Conservation (phyloP, 345 rosid genomes). For the Salix arbutifolia region DNA sequence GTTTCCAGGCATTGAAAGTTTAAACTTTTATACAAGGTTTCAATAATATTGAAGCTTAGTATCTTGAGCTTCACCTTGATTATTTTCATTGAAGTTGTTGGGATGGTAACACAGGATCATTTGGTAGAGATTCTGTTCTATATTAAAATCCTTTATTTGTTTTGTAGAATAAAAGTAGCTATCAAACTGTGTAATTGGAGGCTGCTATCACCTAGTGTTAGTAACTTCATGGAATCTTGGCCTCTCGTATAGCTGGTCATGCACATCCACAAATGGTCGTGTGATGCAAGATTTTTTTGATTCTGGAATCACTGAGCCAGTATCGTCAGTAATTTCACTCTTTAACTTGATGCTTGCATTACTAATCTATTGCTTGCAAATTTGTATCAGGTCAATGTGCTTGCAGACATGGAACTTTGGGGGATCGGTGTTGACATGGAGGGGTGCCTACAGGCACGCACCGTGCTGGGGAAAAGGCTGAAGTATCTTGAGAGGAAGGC, state of each 20-base stretch:
- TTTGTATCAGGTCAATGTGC: slow-evolving; percentile 65
- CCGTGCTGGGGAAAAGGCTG: slow-evolving; percentile 60
- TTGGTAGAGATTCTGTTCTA: not conserved
- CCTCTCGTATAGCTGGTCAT: too few relatives aligned
- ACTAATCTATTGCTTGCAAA: slow-evolving; percentile 9
- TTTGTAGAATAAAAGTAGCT: not conserved
- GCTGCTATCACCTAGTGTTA: not conserved
- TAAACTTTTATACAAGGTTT: too few relatives aligned
- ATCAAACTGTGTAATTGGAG: not conserved
- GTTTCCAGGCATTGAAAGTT: not conserved
- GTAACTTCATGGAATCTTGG: too few relatives aligned
- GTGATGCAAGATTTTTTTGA: not conserved
- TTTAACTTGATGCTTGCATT: slow-evolving; percentile 8
- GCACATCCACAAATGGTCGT: not conserved
- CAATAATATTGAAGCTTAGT: not conserved
- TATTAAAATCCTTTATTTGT: not conserved
- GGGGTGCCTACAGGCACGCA: slow-evolving; percentile 73
- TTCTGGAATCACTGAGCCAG: slow-evolving; percentile 1
- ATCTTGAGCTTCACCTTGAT: not conserved
- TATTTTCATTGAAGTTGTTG: not conserved
- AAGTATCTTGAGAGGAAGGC: slow-evolving; percentile 82
- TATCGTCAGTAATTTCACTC: not conserved
- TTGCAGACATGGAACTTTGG: slow-evolving; percentile 94
- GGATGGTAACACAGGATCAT: not conserved
- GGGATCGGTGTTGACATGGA: slow-evolving; percentile 93